Conservation (phyloP, 2,329 filamentous ascomycete species). For the Tricladium varicosporioides region DNA sequence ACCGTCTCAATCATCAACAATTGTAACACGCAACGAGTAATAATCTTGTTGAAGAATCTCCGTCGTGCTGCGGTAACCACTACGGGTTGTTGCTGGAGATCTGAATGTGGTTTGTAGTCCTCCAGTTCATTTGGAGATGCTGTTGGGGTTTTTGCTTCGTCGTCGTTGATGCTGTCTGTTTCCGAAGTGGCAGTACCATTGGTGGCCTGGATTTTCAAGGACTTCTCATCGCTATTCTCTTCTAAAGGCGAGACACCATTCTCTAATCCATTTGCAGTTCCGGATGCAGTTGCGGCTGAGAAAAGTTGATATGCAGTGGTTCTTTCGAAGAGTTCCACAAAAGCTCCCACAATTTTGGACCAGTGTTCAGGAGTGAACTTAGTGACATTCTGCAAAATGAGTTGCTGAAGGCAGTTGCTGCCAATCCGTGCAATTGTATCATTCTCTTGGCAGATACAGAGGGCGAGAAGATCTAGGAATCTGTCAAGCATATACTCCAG, state of each 20-base stretch:
- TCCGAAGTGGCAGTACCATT: slow-evolving; percentile 37
- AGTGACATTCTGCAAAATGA: slow-evolving; percentile 93
- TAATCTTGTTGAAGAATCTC: slow-evolving; percentile 98
- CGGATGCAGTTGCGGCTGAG: slow-evolving; percentile 66
- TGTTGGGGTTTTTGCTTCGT: slow-evolving; percentile 30
- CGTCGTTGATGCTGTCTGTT: slow-evolving; percentile 30
- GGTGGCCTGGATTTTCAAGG: slow-evolving; percentile 60
- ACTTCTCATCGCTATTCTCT: slow-evolving; percentile 44
- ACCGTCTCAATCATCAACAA: slow-evolving; percentile 99
- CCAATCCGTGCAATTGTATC: slow-evolving; percentile 97
- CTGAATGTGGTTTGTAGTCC: slow-evolving; percentile 78
- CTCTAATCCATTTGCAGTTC: slow-evolving; percentile 51
- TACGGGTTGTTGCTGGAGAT: slow-evolving; percentile 81
- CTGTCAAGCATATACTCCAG: slow-evolving; percentile 97
- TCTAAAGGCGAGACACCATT: slow-evolving; percentile 40
- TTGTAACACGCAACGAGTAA: slow-evolving; percentile 95
- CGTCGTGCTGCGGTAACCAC: slow-evolving; percentile 90
- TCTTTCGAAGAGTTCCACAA: slow-evolving; percentile 90
- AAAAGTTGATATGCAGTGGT: slow-evolving; percentile 96
- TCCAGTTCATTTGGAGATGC: slow-evolving; percentile 46
- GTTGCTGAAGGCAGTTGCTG: slow-evolving; percentile 94
- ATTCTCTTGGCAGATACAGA: slow-evolving; percentile 99
- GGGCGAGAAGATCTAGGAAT: slow-evolving; percentile 89
- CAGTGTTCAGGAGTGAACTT: slow-evolving; percentile 89
- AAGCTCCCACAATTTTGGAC: slow-evolving; percentile 91